Evolutionary conservation across 768 basidiomycete species (phyloP).

Genomic region (Mycena olivaceomarginata): DNA sequence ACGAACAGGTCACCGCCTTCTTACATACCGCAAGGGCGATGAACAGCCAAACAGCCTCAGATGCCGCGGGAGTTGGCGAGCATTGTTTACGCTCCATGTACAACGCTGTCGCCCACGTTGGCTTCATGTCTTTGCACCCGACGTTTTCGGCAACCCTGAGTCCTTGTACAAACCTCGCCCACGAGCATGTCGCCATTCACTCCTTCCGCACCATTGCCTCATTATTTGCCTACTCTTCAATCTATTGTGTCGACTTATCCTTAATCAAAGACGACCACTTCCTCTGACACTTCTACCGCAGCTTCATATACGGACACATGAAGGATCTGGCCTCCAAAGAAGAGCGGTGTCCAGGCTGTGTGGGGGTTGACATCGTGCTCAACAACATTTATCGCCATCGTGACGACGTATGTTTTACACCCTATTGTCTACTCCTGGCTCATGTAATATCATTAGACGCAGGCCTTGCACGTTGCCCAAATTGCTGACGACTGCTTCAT

Average conservation of each 20-base stretch:
- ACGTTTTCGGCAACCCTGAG: constrained; percentile 9
- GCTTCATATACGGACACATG: background rate
- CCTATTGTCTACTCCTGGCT: background rate
- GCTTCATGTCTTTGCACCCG: background rate
- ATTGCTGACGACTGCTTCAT: constrained; percentile 8
- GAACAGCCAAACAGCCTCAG: background rate
- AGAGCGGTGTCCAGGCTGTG: background rate
- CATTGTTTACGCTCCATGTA: background rate
- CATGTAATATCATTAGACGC: background rate
- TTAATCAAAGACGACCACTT: background rate
- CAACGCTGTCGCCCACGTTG: constrained; percentile 9
- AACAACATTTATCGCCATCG: background rate
- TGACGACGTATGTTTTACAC: background rate
- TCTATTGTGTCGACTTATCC: background rate
- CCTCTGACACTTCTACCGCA: background rate
- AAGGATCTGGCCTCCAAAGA: background rate
- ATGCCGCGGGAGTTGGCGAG: background rate
- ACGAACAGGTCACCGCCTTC: background rate
- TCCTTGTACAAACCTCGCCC: constrained; percentile 14
- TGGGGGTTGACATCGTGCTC: background rate
- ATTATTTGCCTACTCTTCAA: background rate
- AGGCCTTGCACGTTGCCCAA: background rate
- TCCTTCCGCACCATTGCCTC: background rate
- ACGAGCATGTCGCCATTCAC: constrained; percentile 4
- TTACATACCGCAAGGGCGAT: background rate